Conservation (phyloP, 805 yeast genomes). For the Lipomyces starkeyi region DNA sequence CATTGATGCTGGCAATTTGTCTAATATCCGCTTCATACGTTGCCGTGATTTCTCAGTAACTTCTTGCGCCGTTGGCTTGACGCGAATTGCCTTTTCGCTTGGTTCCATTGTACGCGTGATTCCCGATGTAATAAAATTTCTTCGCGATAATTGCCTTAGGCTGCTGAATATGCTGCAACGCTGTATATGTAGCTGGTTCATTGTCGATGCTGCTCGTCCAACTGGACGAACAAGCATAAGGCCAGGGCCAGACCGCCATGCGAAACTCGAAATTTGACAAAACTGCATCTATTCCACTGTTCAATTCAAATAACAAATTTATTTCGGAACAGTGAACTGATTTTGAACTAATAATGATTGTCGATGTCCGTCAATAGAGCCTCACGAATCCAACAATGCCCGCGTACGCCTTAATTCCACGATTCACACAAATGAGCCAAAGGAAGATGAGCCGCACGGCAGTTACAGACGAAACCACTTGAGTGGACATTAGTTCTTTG, state of each 20-base stretch:
- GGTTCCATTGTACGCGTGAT: constrained; percentile 28
- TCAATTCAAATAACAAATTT: background rate
- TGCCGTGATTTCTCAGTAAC: background rate
- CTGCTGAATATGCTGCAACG: background rate
- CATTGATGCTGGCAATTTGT: constrained; percentile 55
- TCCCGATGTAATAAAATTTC: background rate
- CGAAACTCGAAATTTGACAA: background rate
- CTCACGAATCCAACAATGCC: no score
- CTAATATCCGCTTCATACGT: constrained; percentile 14
- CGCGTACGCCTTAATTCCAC: no score
- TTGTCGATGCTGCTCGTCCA: background rate
- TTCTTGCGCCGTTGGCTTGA: constrained; percentile 17
- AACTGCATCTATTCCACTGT: background rate
- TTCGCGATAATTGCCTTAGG: background rate
- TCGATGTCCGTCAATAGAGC: background rate
- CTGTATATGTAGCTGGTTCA: background rate
- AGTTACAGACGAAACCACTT: no score
- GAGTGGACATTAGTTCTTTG: background rate
- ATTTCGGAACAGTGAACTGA: background rate
- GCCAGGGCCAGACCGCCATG: background rate
- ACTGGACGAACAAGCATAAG: background rate
- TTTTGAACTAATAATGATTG: background rate
- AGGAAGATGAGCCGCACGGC: background rate
- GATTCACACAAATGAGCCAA: no score
- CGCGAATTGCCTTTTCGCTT: constrained; percentile 5